Conservation (phyloP, 192 early-diverging fungal species). For the Coemansia sp. region DNA sequence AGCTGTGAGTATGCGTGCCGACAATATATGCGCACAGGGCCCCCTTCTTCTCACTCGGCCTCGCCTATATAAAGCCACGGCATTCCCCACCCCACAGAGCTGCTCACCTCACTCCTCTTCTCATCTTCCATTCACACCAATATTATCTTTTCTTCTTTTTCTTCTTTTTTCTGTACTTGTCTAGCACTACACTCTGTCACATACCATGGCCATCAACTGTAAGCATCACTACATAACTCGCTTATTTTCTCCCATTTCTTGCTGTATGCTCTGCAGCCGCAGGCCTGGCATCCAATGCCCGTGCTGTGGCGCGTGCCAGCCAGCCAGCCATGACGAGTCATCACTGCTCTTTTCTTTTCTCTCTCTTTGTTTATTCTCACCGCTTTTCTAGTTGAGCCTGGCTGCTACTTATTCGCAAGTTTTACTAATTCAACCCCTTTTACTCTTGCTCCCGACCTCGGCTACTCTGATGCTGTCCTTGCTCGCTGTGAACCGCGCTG, state of each 20-base stretch:
- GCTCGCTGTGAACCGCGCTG: constrained; percentile 2
- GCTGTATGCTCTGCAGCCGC: not conserved
- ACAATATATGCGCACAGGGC: not conserved
- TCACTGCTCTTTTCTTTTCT: not conserved
- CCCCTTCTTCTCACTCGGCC: not conserved
- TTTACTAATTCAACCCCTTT: not conserved
- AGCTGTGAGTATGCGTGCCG: not conserved
- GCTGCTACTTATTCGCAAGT: not conserved
- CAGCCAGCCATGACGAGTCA: not conserved
- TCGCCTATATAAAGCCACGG: not conserved
- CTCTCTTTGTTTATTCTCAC: not conserved
- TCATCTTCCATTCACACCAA: not conserved
- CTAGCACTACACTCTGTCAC: not conserved
- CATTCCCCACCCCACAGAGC: not conserved
- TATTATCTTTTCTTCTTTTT: not conserved
- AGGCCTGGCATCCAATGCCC: not conserved
- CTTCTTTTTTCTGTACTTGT: not conserved
- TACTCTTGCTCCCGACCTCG: not conserved
- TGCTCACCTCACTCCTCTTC: not conserved
- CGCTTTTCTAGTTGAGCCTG: not conserved
- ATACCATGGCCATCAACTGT: constrained; percentile 4
- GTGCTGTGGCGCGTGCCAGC: not conserved
- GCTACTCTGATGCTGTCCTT: constrained; percentile 6
- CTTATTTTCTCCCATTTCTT: not conserved
- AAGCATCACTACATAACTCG: not conserved